A percentile compares a stretch with the other conserved stretches of the same genome.
phyloP scores from a whole-genome alignment of 140 eudicot species.

The Erigeron philadelphicus region DNA sequence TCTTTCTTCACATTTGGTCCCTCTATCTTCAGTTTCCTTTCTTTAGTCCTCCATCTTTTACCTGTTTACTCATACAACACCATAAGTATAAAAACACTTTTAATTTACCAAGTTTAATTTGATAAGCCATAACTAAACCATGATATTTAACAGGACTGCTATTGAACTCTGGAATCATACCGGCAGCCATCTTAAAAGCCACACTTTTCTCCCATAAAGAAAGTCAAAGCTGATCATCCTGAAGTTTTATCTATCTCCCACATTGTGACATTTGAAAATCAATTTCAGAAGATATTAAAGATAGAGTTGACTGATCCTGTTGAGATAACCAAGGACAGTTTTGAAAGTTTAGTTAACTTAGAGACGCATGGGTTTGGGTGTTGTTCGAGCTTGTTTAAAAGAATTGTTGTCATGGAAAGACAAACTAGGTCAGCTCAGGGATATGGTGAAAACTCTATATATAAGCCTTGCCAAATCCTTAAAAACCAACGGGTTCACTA shows the following conservation, averaged over 20 bases:
- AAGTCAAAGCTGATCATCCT: constrained; percentile 25
- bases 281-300: constrained; percentile 26
- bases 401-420: constrained; percentile 23
- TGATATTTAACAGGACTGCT: too few species aligned
- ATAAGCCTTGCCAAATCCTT: constrained; percentile 52
- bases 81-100: too few species aligned
- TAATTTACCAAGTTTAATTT: too few species aligned
- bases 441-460: constrained; percentile 3
- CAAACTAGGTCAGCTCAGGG: constrained; percentile 10
- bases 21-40: too few species aligned
- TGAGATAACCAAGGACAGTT: neutral
- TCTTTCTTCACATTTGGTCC: too few species aligned
- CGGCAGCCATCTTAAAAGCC: constrained; percentile 32
- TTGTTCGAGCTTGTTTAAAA: constrained; percentile 23
- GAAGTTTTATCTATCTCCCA: constrained; percentile 40
- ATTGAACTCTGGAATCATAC: constrained; percentile 28
- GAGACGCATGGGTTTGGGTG: constrained; percentile 35
- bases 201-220: constrained; percentile 28
- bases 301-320: constrained; percentile 21
- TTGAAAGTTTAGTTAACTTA: constrained; percentile 29
- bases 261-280: constrained; percentile 28
- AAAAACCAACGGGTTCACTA: constrained; percentile 70
- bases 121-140: too few species aligned
- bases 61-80: too few species aligned
- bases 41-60: too few species aligned